A percentile compares a stretch with the other conserved stretches of the same genome.
phyloP scores from a whole-genome alignment of 129 eudicot species.

The Rutidosis leptorrhynchoides region DNA sequence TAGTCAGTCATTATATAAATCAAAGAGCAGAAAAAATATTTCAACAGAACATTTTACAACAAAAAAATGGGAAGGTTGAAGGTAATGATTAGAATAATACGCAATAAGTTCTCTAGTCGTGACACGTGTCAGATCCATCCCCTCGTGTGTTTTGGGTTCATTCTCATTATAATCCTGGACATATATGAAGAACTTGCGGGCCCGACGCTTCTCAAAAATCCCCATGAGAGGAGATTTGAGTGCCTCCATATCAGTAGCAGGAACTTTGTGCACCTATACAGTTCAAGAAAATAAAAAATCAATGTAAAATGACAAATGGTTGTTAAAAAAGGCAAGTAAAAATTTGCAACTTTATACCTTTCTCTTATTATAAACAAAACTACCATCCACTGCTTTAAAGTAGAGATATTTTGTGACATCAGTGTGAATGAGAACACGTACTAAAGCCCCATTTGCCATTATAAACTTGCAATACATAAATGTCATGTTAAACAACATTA shows the following conservation, averaged over 20 bases:
- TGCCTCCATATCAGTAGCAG: slow-evolving; percentile 91
- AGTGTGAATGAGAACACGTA: slow-evolving; percentile 93
- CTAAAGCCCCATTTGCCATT: slow-evolving; percentile 96
- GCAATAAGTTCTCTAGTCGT: slow-evolving; percentile 87
- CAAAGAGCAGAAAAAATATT: background rate
- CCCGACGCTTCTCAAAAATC: slow-evolving; percentile 88
- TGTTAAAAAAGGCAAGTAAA: background rate
- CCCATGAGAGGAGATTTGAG: slow-evolving; percentile 90
- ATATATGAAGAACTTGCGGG: slow-evolving; percentile 83
- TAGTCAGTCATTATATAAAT: too few species aligned
- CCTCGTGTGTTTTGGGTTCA: slow-evolving; percentile 91
- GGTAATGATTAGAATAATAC: slow-evolving; percentile 41
- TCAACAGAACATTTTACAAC: background rate
- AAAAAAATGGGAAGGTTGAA: background rate
- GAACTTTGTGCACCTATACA: slow-evolving; percentile 78
- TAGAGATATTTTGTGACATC: slow-evolving; percentile 87
- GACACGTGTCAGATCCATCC: slow-evolving; percentile 83
- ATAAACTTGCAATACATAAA: slow-evolving; percentile 47
- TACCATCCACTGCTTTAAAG: slow-evolving; percentile 97
- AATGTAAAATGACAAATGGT: background rate
- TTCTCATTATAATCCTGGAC: slow-evolving; percentile 81
- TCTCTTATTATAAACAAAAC: slow-evolving; percentile 85
- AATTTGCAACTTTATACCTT: slow-evolving; percentile 48
- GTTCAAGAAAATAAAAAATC: background rate
- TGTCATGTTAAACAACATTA: slow-evolving; percentile 5